Percentiles rank a stretch among this genome's conserved stretches.
phyloP scores from a whole-genome alignment of 306 rosid species.

The Canavalia ensiformis region DNA sequence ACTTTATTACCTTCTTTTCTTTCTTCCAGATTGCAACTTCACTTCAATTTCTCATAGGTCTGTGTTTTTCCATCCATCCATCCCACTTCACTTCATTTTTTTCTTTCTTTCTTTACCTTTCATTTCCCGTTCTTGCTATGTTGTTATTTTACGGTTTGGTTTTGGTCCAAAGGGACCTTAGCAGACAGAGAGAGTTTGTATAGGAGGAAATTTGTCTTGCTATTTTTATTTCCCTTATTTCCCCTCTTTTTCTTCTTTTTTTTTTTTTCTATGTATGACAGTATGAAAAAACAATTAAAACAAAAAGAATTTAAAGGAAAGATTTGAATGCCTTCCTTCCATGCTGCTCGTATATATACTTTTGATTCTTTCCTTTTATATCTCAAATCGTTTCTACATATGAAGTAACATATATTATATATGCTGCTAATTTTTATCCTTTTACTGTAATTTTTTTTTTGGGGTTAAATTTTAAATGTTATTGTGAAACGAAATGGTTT shows the following conservation, averaged over 20 bases:
- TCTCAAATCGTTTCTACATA: neutral
- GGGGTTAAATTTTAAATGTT: neutral
- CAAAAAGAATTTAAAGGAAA: constrained; percentile 42
- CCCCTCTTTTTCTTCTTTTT: constrained; percentile 17
- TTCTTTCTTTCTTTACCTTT: constrained; percentile 44
- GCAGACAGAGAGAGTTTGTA: constrained; percentile 72
- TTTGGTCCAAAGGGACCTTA: constrained; percentile 80
- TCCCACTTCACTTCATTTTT: neutral
- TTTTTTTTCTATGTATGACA: constrained; percentile 34
- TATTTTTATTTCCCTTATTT: constrained; percentile 48
- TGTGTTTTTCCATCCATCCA: constrained; percentile 32
- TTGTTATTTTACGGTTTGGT: constrained; percentile 54
- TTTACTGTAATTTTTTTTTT: neutral
- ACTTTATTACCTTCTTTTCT: constrained; percentile 47
- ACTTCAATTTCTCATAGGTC: constrained; percentile 46
- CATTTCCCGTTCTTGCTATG: constrained; percentile 54
- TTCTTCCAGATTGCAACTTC: constrained; percentile 59
- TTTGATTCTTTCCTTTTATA: neutral
- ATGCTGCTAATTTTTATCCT: neutral
- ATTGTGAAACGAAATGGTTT: constrained; percentile 7
- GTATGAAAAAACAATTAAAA: constrained; percentile 37
- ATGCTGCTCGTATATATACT: neutral
- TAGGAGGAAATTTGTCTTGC: constrained; percentile 72
- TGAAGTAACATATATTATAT: neutral
- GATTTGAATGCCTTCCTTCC: constrained; percentile 17